Base-by-base conservation (phyloP, 1,139 yeast species). In the Saccharomyces pastorianus region DNA sequence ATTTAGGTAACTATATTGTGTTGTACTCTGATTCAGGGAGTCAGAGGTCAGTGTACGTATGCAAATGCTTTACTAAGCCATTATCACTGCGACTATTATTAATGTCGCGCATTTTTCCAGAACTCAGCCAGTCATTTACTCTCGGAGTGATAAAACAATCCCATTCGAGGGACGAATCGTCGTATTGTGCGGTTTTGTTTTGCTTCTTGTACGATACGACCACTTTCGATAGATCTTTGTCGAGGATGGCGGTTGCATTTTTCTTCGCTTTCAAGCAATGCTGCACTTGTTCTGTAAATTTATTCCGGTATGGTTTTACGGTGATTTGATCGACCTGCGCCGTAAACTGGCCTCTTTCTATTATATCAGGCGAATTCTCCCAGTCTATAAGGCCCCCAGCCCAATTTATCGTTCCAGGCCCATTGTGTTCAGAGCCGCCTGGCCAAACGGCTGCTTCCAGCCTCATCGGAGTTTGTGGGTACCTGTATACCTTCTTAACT, bases 371-470 rank as follows among this genome's bases (percentile, higher is more conserved):
- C 1, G 70, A 55, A 48, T 62, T 63, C 3, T 67, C 71, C 97
- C 97, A 91, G 73, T 89, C 80, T 56, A 90, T 81, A 4, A 65
- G 73, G 66, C 97, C 98, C 67, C 98, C 97, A 42, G 97, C 96
- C 97, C 98, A 91, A 60, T 80, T 85, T 59, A 84, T 77, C 17
- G 97, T 91, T 68, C 97, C 98, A 48, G 74, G 71, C 41, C 82
- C 83, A 67, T 80, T 81, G 50, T 76, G 63, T 27, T 81, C 72
- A 57, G 78, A 79, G 57, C 97, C 97, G 70, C 88, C 97, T 3
- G 98, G 96, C 98, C 98, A 91, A 58, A 91, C 71, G 5, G 96
- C 89, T 54, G 88, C 72, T 73, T 91, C 96, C 55, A 91, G 72
- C 66, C 95, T 81, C 51, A 93, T 76, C 1, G 98, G 98, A 3